Percentiles rank a stretch among this genome's conserved stretches.
phyloP scores from a whole-genome alignment of 768 basidiomycete genomes.

The Russula olivacea region DNA sequence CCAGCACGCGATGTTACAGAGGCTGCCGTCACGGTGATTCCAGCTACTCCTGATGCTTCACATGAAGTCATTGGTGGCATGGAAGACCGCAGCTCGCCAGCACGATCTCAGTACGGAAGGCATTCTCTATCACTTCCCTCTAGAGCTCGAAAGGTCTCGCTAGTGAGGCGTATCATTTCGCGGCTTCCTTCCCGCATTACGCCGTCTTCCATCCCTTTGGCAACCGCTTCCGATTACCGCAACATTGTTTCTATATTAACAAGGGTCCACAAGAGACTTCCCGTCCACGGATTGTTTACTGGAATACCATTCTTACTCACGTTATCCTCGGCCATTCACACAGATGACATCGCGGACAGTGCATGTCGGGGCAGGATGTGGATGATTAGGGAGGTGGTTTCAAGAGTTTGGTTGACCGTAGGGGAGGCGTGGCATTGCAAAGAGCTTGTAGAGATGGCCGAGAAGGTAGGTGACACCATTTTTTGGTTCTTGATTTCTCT shows the following conservation, averaged over 20 bases:
- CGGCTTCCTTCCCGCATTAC: slow-evolving; percentile 41
- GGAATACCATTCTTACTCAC: slow-evolving; percentile 86
- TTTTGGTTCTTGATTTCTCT: background rate
- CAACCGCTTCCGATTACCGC: slow-evolving; percentile 68
- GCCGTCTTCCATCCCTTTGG: slow-evolving; percentile 39
- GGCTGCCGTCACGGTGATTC: slow-evolving; percentile 22
- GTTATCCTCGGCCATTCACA: slow-evolving; percentile 48
- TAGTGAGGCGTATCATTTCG: slow-evolving; percentile 48
- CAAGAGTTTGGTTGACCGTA: slow-evolving; percentile 59
- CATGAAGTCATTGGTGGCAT: slow-evolving; percentile 34
- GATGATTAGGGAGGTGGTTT: slow-evolving; percentile 57
- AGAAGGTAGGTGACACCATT: slow-evolving; percentile 42
- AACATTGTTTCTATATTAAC: slow-evolving; percentile 63
- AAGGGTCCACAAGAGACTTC: slow-evolving; percentile 64
- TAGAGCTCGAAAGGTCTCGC: slow-evolving; percentile 53
- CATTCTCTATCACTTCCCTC: slow-evolving; percentile 44
- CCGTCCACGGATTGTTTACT: slow-evolving; percentile 64
- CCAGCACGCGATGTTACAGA: slow-evolving; percentile 20
- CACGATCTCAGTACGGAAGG: slow-evolving; percentile 37
- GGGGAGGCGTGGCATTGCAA: slow-evolving; percentile 64
- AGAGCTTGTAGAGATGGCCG: slow-evolving; percentile 47
- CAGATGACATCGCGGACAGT: slow-evolving; percentile 38
- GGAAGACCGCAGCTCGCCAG: slow-evolving; percentile 30
- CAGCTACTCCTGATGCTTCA: slow-evolving; percentile 27
- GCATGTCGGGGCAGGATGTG: slow-evolving; percentile 41